Percentiles rank a stretch among this genome's conserved stretches.
These are phyloP conservation scores for Candida orba DNA, from an alignment of 805 yeast species.

Conservation along the genomic window DNA sequence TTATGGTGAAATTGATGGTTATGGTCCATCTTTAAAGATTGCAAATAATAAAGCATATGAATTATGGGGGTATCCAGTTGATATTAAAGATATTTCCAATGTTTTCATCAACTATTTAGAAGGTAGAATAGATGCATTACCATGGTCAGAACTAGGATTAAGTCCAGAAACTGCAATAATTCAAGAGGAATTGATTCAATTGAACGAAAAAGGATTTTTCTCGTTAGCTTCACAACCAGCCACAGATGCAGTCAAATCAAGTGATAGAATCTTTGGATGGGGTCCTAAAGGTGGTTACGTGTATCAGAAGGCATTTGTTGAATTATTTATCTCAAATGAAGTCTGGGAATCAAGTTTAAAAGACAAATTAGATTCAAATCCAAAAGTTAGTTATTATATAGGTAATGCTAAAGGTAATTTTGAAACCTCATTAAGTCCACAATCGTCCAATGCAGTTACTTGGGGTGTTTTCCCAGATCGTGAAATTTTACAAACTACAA, in stretches of 20 bases:
- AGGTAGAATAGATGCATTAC: slow-evolving; percentile 68
- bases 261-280: slow-evolving; percentile 95
- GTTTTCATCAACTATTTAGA: slow-evolving; percentile 69
- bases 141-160: slow-evolving; percentile 87
- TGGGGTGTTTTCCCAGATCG: slow-evolving; percentile 97
- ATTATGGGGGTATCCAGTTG: slow-evolving; percentile 76
- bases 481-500: slow-evolving; percentile 86
- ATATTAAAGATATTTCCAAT: slow-evolving; percentile 49
- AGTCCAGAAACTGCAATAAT: slow-evolving; percentile 87
- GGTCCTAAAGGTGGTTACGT: slow-evolving; percentile 87
- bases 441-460: slow-evolving; percentile 75
- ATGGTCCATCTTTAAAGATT: slow-evolving; percentile 85
- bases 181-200: slow-evolving; percentile 79
- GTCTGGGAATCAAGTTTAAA: slow-evolving; percentile 57
- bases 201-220: slow-evolving; percentile 70
- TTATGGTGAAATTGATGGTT: slow-evolving; percentile 96
- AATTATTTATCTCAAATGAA: slow-evolving; percentile 67
- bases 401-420: slow-evolving; percentile 58
- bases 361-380: slow-evolving; percentile 39
- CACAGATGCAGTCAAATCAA: slow-evolving; percentile 65
- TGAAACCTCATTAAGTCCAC: slow-evolving; percentile 49
- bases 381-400: slow-evolving; percentile 64
- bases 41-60: slow-evolving; percentile 57
- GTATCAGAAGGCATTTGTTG: slow-evolving; percentile 92
- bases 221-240: slow-evolving; percentile 97